Evolutionary conservation across 1,139 yeast genomes (phyloP).

Genomic region (Yamadazyma dushanensis): DNA sequence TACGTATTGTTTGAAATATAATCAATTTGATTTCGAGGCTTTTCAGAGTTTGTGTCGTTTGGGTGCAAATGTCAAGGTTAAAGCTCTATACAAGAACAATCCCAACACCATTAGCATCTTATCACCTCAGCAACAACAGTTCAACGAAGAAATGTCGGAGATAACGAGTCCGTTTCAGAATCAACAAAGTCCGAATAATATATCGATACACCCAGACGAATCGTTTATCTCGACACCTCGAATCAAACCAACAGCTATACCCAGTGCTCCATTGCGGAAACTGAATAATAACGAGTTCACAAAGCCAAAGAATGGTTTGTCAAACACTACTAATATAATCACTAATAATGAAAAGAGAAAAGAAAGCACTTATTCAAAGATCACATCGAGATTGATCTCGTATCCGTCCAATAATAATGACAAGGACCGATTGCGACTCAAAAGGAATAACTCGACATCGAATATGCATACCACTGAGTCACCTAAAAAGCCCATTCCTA

Average conservation of each 20-base stretch:
- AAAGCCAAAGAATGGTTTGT: constrained; percentile 28
- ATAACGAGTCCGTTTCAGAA: constrained; percentile 13
- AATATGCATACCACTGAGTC: constrained; percentile 4
- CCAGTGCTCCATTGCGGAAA: constrained; percentile 57
- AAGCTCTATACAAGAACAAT: constrained; percentile 46
- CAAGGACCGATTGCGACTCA: constrained; percentile 19
- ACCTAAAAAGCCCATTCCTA: constrained; percentile 4
- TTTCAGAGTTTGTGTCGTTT: constrained; percentile 72
- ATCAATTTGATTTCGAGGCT: constrained; percentile 88
- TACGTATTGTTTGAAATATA: constrained; percentile 64
- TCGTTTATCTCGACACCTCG: constrained; percentile 48
- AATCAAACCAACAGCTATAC: constrained; percentile 38
- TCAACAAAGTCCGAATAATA: constrained; percentile 10
- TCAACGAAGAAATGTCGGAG: constrained; percentile 4
- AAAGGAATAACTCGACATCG: constrained; percentile 29
- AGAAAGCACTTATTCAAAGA: constrained; percentile 42
- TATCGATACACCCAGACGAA: constrained; percentile 27
- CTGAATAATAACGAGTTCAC: constrained; percentile 30
- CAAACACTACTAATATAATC: not conserved
- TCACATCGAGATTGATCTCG: constrained; percentile 54
- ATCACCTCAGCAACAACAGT: constrained; percentile 4
- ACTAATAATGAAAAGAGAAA: constrained; percentile 26
- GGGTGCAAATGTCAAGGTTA: constrained; percentile 67
- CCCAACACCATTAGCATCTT: not conserved
- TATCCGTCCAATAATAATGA: constrained; percentile 34